Conservation (phyloP, 2,329 filamentous ascomycete species). For the Xylariaceae sp. region DNA sequence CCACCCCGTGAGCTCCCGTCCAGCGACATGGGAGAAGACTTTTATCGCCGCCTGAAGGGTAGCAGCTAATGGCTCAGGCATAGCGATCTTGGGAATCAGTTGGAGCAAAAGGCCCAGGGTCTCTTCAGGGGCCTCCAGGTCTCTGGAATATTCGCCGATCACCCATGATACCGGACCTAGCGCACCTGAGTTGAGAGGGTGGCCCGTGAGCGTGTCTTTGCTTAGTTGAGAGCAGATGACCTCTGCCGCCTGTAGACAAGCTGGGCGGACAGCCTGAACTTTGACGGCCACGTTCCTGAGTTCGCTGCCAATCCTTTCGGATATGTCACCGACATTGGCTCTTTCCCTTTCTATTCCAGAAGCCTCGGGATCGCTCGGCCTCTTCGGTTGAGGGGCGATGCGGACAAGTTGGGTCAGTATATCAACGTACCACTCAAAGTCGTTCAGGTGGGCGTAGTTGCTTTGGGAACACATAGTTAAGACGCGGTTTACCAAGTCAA, state of each 20-base stretch:
- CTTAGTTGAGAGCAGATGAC: constrained; percentile 59
- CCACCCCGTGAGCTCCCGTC: constrained; percentile 62
- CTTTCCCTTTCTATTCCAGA: constrained; percentile 27
- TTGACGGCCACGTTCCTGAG: constrained; percentile 87
- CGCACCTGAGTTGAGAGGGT: constrained; percentile 56
- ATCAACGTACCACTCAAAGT: constrained; percentile 98
- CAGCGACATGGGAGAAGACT: constrained; percentile 68
- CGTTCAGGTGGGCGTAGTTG: constrained; percentile 77
- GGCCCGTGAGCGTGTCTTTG: constrained; percentile 48
- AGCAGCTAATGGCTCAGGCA: constrained; percentile 65
- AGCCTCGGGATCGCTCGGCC: constrained; percentile 31
- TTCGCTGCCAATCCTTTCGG: constrained; percentile 73
- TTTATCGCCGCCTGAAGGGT: constrained; percentile 84
- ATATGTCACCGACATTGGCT: constrained; percentile 43
- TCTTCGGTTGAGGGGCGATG: constrained; percentile 51
- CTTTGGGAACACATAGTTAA: constrained; percentile 84
- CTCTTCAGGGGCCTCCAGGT: constrained; percentile 64
- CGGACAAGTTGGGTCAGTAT: constrained; percentile 80
- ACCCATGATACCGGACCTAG: constrained; percentile 78
- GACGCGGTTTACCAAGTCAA: constrained; percentile 76
- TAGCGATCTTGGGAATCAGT: constrained; percentile 48
- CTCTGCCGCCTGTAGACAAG: constrained; percentile 80
- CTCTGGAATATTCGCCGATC: constrained; percentile 78
- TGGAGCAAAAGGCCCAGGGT: constrained; percentile 72
- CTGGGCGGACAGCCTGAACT: constrained; percentile 73